phyloP scores from a whole-genome alignment of 768 basidiomycete genomes.

The Agaricus blazei region DNA sequence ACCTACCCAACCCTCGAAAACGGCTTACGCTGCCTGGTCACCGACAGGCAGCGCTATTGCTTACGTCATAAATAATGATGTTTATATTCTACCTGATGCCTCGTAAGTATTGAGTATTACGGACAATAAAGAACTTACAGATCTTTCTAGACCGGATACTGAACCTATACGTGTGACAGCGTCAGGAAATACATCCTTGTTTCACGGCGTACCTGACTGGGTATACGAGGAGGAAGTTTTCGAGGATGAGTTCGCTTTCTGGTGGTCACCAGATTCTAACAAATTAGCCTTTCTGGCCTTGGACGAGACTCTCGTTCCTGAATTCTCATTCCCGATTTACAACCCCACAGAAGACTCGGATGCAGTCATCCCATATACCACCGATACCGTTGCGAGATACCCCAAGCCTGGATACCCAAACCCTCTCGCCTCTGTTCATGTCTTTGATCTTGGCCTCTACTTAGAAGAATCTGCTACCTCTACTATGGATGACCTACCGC shows the following conservation, averaged over 20 bases:
- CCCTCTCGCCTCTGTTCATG: conserved; percentile 75
- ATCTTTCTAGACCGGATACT: conserved; percentile 24
- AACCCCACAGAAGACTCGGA: conserved; percentile 74
- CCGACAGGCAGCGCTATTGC: conserved; percentile 82
- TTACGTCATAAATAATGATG: conserved; percentile 80
- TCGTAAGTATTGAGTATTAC: conserved; percentile 36
- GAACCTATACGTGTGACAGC: conserved; percentile 71
- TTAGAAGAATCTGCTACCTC: conserved; percentile 22
- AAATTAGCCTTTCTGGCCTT: conserved; percentile 81
- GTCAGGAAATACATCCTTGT: conserved; percentile 77
- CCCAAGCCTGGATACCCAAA: conserved; percentile 91
- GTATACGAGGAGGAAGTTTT: conserved; percentile 96
- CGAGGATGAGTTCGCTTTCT: conserved; percentile 64
- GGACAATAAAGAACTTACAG: neutral
- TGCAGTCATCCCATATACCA: conserved; percentile 75
- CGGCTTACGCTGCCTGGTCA: conserved; percentile 83
- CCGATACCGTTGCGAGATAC: conserved; percentile 67
- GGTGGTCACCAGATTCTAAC: conserved; percentile 83
- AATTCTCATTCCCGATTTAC: conserved; percentile 87
- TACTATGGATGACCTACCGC: conserved; percentile 20
- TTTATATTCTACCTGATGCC: conserved; percentile 75
- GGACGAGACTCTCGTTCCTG: conserved; percentile 85
- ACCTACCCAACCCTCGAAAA: conserved; percentile 64
- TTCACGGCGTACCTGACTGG: conserved; percentile 97
- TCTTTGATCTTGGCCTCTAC: conserved; percentile 72